These are phyloP conservation scores for Carpinus fangiana DNA, from an alignment of 306 rosid species.

Conservation along the genomic window DNA sequence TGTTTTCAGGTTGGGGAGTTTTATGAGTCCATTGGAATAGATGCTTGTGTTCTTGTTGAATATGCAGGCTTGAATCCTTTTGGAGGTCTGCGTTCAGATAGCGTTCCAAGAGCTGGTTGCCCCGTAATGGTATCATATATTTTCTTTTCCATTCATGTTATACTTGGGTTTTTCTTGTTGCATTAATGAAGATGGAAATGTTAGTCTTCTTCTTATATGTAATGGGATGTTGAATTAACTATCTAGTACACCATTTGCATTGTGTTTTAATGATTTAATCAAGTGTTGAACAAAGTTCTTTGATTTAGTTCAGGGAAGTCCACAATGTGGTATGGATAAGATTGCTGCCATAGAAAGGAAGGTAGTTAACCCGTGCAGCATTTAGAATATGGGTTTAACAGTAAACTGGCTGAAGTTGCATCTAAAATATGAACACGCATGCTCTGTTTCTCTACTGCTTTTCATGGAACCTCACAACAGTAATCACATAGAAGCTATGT, in stretches of 20 bases:
- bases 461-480: too few relatives aligned
- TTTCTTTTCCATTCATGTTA: conserved; percentile 16
- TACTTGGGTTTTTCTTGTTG: conserved; percentile 13
- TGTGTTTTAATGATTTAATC: too few relatives aligned
- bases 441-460: too few relatives aligned
- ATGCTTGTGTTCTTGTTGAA: conserved; percentile 90
- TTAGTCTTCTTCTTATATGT: conserved; percentile 3
- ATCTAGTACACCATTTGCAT: not conserved
- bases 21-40: conserved; percentile 88
- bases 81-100: conserved; percentile 84
- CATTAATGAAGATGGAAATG: not conserved
- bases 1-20: conserved; percentile 84
- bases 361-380: too few relatives aligned
- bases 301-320: too few relatives aligned
- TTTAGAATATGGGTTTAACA: too few relatives aligned
- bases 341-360: too few relatives aligned
- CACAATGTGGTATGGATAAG: too few relatives aligned
- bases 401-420: too few relatives aligned
- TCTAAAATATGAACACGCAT: not conserved
- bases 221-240: not conserved
- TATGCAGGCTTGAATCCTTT: conserved; percentile 92
- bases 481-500: not conserved
- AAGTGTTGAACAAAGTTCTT: too few relatives aligned
- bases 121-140: conserved; percentile 74
- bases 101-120: conserved; percentile 91